phyloP scores from a whole-genome alignment of 140 eudicot species.

The Bidens hawaiensis region DNA sequence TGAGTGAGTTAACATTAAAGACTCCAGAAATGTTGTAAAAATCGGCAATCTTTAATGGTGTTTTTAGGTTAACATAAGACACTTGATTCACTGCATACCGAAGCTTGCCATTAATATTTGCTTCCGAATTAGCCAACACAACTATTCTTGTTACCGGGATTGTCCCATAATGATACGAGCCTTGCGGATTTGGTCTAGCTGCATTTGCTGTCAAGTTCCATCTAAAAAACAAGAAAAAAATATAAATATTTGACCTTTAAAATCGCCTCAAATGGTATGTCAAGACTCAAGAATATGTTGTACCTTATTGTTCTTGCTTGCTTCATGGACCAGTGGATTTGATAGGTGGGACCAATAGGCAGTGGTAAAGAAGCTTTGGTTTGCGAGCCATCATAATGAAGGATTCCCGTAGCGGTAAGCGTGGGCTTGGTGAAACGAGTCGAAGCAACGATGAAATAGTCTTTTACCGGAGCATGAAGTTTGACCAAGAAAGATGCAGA shows the following conservation, averaged over 20 bases:
- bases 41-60: constrained; percentile 84
- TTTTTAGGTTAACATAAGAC: constrained; percentile 47
- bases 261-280: background rate
- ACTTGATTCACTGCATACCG: constrained; percentile 59
- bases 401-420: constrained; percentile 45
- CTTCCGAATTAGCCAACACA: constrained; percentile 53
- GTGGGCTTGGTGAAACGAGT: constrained; percentile 53
- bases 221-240: constrained; percentile 21
- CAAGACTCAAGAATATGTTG: background rate
- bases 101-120: constrained; percentile 38
- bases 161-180: constrained; percentile 74
- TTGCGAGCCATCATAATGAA: constrained; percentile 46
- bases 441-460: constrained; percentile 67
- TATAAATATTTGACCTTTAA: background rate
- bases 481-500: constrained; percentile 60
- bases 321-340: constrained; percentile 75
- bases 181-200: constrained; percentile 89
- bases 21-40: constrained; percentile 67
- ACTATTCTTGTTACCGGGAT: constrained; percentile 47
- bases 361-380: constrained; percentile 44
- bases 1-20: constrained; percentile 34
- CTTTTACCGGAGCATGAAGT: constrained; percentile 32
- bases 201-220: constrained; percentile 88
- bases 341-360: constrained; percentile 55
- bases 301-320: constrained; percentile 84